Base-by-base conservation (phyloP, 305 asterid genomes). In the Plantago lanceolata region DNA sequence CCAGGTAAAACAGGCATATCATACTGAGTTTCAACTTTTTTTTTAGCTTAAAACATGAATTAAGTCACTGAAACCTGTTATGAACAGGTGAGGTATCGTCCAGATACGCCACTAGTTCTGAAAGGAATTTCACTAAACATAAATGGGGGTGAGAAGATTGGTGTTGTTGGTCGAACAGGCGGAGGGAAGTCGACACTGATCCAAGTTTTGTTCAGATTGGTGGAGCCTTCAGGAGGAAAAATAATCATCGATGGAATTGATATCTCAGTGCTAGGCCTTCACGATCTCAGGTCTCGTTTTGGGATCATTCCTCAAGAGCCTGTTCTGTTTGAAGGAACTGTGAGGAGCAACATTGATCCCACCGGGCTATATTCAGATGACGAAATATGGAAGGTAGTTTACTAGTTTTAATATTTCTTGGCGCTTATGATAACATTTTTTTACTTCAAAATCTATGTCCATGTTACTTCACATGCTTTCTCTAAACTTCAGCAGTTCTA, bases 231-330 rank as follows among this genome's bases (percentile, higher is more conserved):
- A 0, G 86, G 75, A 0, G 98, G 96, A 6, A 82, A 77, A 29
- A 82, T 91, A 65, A 68, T 82, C 64, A 85, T 91, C 2, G 98
- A 91, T 65, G 82, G 73, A 71, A 74, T 91, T 9, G 96, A 89
- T 74, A 84, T 86, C 29, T 66, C 83, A 31, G 65, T 62, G 1
- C 79, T 91, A 2, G 98, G 98, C 21, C 96, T 89, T 74, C 96
- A 91, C 59, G 96, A 91, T 78, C 85, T 91, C 54, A 81, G 96
- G 82, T 86, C 96, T 12, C 89, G 95, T 8, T 89, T 91, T 11
- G 98, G 98, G 7, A 91, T 89, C 84, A 91, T 91, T 61, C 98
- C 98, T 67, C 98, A 91, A 61, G 98, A 91, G 75, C 98, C 96
- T 26, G 95, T 91, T 59, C 93, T 91, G 66, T 91, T 88, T 13